Percentiles rank a stretch among this genome's conserved stretches.
phyloP scores from a whole-genome alignment of 2,329 filamentous ascomycete genomes.

The Cladosporium sp. region DNA sequence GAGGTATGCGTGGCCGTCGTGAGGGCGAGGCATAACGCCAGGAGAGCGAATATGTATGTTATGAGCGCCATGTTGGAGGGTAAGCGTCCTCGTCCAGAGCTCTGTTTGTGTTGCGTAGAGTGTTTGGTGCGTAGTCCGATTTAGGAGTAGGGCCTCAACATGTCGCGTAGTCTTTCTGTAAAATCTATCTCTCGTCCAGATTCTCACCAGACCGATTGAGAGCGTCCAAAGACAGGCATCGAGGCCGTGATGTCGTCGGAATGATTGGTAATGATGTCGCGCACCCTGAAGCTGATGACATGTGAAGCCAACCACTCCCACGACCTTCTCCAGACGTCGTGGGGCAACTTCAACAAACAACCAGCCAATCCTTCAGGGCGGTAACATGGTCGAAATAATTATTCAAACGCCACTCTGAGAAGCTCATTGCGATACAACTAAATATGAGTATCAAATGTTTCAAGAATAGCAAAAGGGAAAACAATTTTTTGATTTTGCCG shows the following conservation, averaged over 20 bases:
- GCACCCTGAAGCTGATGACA: too few species aligned
- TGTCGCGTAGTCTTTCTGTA: neutral
- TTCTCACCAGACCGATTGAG: neutral
- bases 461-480: too few species aligned
- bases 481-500: too few species aligned
- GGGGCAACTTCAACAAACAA: neutral
- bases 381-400: too few species aligned
- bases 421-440: too few species aligned
- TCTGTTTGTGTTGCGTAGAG: neutral
- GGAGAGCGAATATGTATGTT: slow-evolving; percentile 14
- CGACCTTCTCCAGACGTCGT: neutral
- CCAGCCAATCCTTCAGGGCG: too few species aligned
- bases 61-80: slow-evolving; percentile 1
- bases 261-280: slow-evolving; percentile 7
- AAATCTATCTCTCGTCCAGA: neutral
- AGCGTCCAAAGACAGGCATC: neutral
- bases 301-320: slow-evolving; percentile 10
- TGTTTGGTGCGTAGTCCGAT: neutral
- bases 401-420: too few species aligned
- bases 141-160: neutral
- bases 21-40: slow-evolving; percentile 29
- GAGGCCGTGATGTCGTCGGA: neutral
- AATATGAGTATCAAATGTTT: too few species aligned
- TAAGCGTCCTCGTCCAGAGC: neutral
- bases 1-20: slow-evolving; percentile 77